Base-by-base conservation (phyloP, 768 basidiomycete genomes). In the Hysterangium stoloniferum region DNA sequence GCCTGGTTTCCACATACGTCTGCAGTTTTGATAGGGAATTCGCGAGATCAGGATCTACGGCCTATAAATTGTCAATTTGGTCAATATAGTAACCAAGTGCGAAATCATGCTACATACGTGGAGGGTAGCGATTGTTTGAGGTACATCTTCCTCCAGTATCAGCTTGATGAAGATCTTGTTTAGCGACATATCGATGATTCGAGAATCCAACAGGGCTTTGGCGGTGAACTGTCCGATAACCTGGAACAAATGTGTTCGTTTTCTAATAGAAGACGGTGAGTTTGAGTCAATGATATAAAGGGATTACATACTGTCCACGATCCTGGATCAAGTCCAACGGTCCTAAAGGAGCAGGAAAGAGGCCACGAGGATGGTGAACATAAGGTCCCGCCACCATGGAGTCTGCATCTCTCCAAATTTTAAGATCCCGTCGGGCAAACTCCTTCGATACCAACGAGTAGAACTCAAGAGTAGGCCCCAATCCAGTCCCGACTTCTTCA, bases 381-480 rank as follows among this genome's bases (percentile, higher is more conserved):
- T 91, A 89, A 1, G 72, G 63, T 4, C 82, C 79, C 22, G 76
- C 62, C 75, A 72, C 46, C 11, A 75, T 67, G 54, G 66, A 60
- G 54, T 96, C 92, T 1, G 82, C 81, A 60, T 92, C 90, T 52
- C 92, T 76, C 96, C 96, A 98, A 27, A 97, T 76, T 67, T 87
- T 86, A 57, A 97, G 70, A 53, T 88, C 82, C 59, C 84, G 79
- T 48, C 89, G 73, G 0, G 92, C 92, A 64, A 98, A 98, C 66
- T 97, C 96, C 59, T 84, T 87, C 36, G 90, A 95, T 6, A 93
- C 96, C 44, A 98, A 69, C n/a, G 94, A 88, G 66, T 98, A 99
- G 69, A 99, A 99, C 68, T 99, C 96, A 20, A 98, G 75, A 22
- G 96, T 98, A 6, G 96, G 96, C 2, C 96, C 96, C 9, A 99